A percentile compares a stretch with the other conserved stretches of the same genome.
These are phyloP conservation scores for Camellia sinensis DNA, from an alignment of 148 eudicot species.

Conservation along the genomic window DNA sequence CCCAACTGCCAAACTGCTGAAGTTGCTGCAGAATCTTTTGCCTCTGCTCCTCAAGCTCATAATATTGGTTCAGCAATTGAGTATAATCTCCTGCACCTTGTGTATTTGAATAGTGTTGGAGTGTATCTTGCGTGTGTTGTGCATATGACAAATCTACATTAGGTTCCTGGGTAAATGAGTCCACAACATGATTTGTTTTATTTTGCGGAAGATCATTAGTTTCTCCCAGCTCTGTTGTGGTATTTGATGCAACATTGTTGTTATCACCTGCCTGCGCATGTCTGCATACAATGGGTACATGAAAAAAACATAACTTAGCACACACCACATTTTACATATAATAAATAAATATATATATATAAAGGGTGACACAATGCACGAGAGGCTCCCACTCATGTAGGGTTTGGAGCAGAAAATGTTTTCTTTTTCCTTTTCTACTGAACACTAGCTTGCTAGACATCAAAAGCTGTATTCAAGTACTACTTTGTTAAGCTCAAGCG, in stretches of 20 bases:
- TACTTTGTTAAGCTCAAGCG: no score
- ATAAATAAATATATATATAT: no score
- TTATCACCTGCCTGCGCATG: slow-evolving; percentile 27
- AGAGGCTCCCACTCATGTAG: no score
- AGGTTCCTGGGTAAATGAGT: slow-evolving; percentile 25
- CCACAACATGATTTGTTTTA: slow-evolving; percentile 25
- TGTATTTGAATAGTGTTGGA: slow-evolving; percentile 28
- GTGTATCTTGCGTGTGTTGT: slow-evolving; percentile 27
- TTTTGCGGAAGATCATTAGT: slow-evolving; percentile 15
- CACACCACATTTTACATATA: neutral
- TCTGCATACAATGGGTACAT: slow-evolving; percentile 26
- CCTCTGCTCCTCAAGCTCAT: slow-evolving; percentile 78
- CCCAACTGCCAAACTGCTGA: slow-evolving; percentile 48
- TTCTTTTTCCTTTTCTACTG: neutral
- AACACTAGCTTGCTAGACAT: neutral
- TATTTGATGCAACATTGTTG: slow-evolving; percentile 19
- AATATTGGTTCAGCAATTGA: slow-evolving; percentile 55
- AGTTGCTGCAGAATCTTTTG: slow-evolving; percentile 67
- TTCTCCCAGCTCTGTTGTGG: slow-evolving; percentile 30
- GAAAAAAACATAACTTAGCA: slow-evolving; percentile 16
- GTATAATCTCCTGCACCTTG: slow-evolving; percentile 50
- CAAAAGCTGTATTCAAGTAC: neutral
- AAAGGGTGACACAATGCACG: no score
- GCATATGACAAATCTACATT: slow-evolving; percentile 23
- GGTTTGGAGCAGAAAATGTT: no score